phyloP scores from a whole-genome alignment of 2,329 filamentous ascomycete genomes.

The Aspergillus texensis region DNA sequence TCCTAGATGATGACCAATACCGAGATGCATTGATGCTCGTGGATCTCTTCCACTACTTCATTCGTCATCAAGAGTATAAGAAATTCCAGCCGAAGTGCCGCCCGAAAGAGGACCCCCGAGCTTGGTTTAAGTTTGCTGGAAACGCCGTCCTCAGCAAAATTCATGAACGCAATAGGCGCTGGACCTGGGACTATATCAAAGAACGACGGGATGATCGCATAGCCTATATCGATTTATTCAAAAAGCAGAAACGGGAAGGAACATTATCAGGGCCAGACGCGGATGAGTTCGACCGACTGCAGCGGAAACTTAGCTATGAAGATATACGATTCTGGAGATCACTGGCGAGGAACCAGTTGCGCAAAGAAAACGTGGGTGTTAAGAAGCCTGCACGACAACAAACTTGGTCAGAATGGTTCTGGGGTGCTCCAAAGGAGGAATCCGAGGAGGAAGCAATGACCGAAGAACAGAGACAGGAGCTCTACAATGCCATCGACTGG shows the following conservation, averaged over 20 bases:
- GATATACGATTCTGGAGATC: constrained; percentile 98
- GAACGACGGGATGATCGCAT: constrained; percentile 88
- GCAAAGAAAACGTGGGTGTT: constrained; percentile 91
- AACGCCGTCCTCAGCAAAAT: constrained; percentile 90
- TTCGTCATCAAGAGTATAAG: constrained; percentile 96
- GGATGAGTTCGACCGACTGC: constrained; percentile 73
- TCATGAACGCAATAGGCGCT: constrained; percentile 86
- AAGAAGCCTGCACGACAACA: constrained; percentile 73
- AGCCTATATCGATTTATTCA: constrained; percentile 91
- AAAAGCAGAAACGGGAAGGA: constrained; percentile 81
- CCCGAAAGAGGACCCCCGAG: constrained; percentile 85
- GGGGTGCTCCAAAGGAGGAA: constrained; percentile 76
- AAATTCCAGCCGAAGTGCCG: constrained; percentile 81
- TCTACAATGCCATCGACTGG: constrained; percentile 98
- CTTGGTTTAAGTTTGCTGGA: constrained; percentile 91
- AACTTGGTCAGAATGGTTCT: constrained; percentile 89
- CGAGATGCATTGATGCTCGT: constrained; percentile 97
- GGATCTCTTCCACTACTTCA: constrained; percentile 97
- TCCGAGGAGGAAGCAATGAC: constrained; percentile 84
- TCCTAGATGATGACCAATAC: constrained; percentile 97
- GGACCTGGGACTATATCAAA: constrained; percentile 95
- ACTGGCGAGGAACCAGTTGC: constrained; percentile 86
- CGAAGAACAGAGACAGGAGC: constrained; percentile 91
- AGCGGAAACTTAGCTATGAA: constrained; percentile 89
- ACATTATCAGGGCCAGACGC: constrained; percentile 68